Percentiles rank a stretch among this genome's conserved stretches.
phyloP scores from a whole-genome alignment of 1,284 basidiomycete genomes.

The Pascua sp. region DNA sequence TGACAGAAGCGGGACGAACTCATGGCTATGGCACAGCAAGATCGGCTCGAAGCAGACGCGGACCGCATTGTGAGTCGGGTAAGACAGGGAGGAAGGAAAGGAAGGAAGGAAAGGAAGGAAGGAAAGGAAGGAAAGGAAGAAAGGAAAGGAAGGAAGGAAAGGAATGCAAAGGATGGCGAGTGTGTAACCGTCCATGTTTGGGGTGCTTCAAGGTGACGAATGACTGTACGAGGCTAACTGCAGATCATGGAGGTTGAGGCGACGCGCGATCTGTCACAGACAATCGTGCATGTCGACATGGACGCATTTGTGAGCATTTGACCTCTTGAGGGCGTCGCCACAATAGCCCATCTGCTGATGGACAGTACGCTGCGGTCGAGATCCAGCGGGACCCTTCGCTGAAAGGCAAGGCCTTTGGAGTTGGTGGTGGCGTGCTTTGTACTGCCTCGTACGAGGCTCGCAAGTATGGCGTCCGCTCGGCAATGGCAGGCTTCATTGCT shows the following conservation, averaged over 20 bases:
- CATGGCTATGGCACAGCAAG: conserved; percentile 28
- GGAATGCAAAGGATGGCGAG: too few species aligned
- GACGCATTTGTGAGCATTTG: conserved; percentile 41
- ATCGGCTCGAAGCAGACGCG: conserved; percentile 38
- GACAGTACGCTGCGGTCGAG: conserved; percentile 52
- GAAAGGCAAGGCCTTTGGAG: conserved; percentile 80
- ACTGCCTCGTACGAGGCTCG: conserved; percentile 88
- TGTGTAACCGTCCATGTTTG: too few species aligned
- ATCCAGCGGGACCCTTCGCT: conserved; percentile 73
- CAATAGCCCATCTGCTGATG: background rate
- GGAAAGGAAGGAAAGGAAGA: too few species aligned
- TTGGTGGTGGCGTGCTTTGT: conserved; percentile 68
- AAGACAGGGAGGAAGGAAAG: background rate
- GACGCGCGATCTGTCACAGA: conserved; percentile 72
- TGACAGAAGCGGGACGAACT: conserved; percentile 41
- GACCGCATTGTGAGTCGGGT: conserved; percentile 39
- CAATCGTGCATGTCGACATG: conserved; percentile 56
- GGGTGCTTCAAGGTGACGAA: too few species aligned
- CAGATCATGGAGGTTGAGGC: conserved; percentile 74
- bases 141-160: too few species aligned
- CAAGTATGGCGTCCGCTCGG: conserved; percentile 80
- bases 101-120: too few species aligned
- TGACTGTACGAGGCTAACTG: too few species aligned
- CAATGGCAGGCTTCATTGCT: conserved; percentile 90
- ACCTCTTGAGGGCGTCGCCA: too few species aligned